Evolutionary conservation across 2,329 filamentous ascomycete genomes (phyloP).

Genomic region (Rhytidhysteron rufulum): DNA sequence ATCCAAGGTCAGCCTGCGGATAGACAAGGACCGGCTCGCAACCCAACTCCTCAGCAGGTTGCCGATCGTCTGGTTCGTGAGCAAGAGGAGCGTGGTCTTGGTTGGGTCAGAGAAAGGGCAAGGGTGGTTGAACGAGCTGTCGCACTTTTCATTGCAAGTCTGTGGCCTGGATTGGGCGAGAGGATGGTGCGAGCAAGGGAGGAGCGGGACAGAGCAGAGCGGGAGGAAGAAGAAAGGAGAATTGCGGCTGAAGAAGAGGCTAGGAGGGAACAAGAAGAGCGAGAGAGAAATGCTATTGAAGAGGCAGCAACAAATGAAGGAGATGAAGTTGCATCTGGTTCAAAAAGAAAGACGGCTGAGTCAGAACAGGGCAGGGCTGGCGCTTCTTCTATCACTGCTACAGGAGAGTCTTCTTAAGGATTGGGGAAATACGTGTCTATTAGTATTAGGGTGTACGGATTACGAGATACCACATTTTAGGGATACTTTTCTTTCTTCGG

Average conservation of each 20-base stretch:
- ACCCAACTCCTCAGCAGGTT: conserved; percentile 38
- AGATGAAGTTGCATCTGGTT: conserved; percentile 8
- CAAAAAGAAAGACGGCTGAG: conserved; percentile 5
- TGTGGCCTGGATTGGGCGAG: conserved; percentile 61
- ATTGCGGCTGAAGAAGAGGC: conserved; percentile 14
- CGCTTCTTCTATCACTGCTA: no score
- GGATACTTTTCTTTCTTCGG: no score
- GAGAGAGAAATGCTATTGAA: no score
- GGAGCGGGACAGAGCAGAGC: conserved; percentile 37
- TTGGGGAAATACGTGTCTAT: no score
- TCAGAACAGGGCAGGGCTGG: no score
- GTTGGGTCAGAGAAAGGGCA: conserved; percentile 32
- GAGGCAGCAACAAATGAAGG: conserved; percentile 13
- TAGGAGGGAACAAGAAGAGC: conserved; percentile 8
- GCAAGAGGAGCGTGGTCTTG: conserved; percentile 22
- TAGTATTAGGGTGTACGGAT: no score
- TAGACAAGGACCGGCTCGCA: conserved; percentile 8
- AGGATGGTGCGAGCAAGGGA: conserved; percentile 55
- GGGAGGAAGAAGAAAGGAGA: conserved; percentile 21
- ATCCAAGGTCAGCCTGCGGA: neutral
- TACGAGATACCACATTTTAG: no score
- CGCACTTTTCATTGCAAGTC: conserved; percentile 59
- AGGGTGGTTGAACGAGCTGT: conserved; percentile 52
- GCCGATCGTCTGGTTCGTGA: conserved; percentile 39
- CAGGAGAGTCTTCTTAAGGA: no score